phyloP scores from a whole-genome alignment of 1,284 basidiomycete genomes.

The Ceratobasidium sp. region DNA sequence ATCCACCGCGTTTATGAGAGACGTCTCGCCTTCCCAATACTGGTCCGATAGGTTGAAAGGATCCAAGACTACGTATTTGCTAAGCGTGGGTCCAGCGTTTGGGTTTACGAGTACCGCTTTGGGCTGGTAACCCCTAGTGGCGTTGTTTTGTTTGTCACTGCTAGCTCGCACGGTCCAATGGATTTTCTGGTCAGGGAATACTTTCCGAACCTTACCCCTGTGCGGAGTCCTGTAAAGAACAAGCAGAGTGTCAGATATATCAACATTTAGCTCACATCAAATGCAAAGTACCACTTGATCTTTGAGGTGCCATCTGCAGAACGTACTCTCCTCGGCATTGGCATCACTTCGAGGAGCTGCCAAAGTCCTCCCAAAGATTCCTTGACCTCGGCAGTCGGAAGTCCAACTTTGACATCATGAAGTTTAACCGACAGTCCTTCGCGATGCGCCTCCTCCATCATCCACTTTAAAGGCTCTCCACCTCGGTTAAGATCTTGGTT shows the following conservation, averaged over 20 bases:
- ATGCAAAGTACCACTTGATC: neutral
- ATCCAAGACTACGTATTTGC: too few relatives aligned
- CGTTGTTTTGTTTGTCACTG: neutral
- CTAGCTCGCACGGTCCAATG: conserved; percentile 20
- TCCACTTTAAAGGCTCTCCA: conserved; percentile 49
- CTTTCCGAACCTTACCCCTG: neutral
- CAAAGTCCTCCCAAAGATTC: neutral
- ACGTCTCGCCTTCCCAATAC: conserved; percentile 9
- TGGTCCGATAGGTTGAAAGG: too few relatives aligned
- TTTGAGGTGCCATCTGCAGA: neutral
- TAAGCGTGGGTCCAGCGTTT: too few relatives aligned
- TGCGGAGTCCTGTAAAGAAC: neutral
- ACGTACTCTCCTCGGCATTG: neutral
- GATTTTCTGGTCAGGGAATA: neutral
- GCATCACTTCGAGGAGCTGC: conserved; percentile 9
- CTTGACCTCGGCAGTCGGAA: neutral
- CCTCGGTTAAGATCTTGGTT: conserved; percentile 46
- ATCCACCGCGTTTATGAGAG: neutral
- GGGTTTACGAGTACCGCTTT: neutral
- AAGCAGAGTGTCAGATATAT: too few relatives aligned
- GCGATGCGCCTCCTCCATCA: conserved; percentile 49
- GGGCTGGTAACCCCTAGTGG: neutral
- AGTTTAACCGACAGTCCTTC: conserved; percentile 35
- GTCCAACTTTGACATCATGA: neutral
- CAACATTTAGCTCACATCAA: too few relatives aligned